Base-by-base conservation (phyloP, 441 rosid species). In the Gossypium lobatum region DNA sequence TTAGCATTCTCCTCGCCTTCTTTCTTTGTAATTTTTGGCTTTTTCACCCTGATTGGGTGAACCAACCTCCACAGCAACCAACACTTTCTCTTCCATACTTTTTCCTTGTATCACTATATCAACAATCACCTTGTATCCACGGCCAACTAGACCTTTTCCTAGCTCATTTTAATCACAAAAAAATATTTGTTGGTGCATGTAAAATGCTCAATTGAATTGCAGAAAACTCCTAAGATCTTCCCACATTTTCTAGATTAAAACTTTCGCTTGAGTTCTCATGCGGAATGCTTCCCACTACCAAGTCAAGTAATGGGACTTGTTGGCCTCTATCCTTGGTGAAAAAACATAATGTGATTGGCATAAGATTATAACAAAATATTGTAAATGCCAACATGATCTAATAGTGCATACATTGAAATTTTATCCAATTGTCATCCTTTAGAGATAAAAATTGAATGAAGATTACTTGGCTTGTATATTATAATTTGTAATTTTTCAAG, bases 181-280 rank as follows among this genome's bases (percentile, higher is more conserved):
- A 52, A n/a, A 14, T 16, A 52, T n/a, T 50, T 52, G 55, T 52
- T 6, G 9, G 7, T 4, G 9, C 18, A 52, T 14, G 18, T 52
- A 52, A 52, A 52, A 52, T 16, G 16, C 6, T 6, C 9, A 52
- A 66, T 0, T 46, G 80, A 18, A 78, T 54, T 5, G 34, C 0
- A 42, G 76, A 69, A n/a, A 71, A 45, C 28, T 75, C 75, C 13
- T 77, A 54, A 11, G 80, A 77, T 46, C 71, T 64, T 45, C 13
- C 5, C 6, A 6, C 45, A 60, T 63, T 61, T 20, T 65, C 70
- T 25, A 57, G 60, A 11, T 3, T 3, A 25, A 74, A 26, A 48
- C 21, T 14, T 71, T 28, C 28, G 39, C 52, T 9, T 31, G 70
- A 54, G 73, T 62, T 10, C 17, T 54, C 42, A n/a, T 78, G 42